Evolutionary conservation across 129 eudicot genomes (phyloP), one percentile per base, ranked within the genome.

Genomic region (Flaveria sonorensis): DNA sequence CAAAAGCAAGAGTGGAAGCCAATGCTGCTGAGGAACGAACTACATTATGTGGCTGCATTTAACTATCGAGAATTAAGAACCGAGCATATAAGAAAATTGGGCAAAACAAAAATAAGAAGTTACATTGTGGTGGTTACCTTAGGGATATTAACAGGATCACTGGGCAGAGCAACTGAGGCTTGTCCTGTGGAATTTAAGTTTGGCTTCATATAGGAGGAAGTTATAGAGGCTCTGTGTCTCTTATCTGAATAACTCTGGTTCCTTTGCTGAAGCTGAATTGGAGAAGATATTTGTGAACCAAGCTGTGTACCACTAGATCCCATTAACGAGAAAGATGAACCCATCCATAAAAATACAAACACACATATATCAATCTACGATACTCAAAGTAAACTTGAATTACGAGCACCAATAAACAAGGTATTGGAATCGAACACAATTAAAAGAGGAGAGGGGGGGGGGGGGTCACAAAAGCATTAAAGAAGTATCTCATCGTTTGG

Each of bases 211-310:
- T n/a, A n/a, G n/a, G n/a, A n/a, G n/a, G n/a, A n/a, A n/a, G n/a
- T 73, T 53, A 82, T 59, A 70, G 95, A 79, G 46, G 88, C 71
- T 76, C 87, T 90, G 23, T 71, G 82, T 80, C 94, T 87, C 70
- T 90, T 97, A 78, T 90, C 97, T 46, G 81, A 56, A 57, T 81
- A 74, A 77, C 81, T 83, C 23, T 81, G 81, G 45, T 75, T 88
- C 75, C 96, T 84, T 66, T 82, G 90, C 52, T 90, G 92, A 72
- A 72, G 80, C 82, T 83, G 92, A n/a, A 85, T 77, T 28, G 90
- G 67, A 73, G 95, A 88, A 57, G 98, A 79, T 51, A 59, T 74
- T 68, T 88, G 97, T n/a, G n/a, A n/a, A n/a, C 79, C 68, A 73
- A n/a, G n/a, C n/a, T n/a, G n/a, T n/a, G n/a, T n/a, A n/a, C n/a